Conservation (phyloP, 208 protist genomes). For the Crithidia mellificae region DNA sequence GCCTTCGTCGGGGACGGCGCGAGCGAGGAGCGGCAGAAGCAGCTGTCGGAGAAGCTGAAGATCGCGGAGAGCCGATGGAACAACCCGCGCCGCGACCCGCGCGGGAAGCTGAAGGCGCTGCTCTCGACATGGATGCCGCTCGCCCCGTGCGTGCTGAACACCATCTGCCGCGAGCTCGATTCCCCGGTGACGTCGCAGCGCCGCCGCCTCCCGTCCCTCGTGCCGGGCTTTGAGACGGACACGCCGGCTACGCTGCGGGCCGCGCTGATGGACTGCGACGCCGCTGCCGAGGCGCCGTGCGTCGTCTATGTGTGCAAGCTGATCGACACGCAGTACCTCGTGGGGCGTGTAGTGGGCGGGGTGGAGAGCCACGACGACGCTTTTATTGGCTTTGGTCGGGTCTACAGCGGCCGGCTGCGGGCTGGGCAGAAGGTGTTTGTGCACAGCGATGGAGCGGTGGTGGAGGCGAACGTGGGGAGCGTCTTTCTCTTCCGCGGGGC, state of each 20-base stretch:
- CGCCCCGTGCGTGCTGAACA: constrained; percentile 85
- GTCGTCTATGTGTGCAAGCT: constrained; percentile 87
- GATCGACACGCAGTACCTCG: constrained; percentile 86
- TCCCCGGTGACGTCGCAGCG: constrained; percentile 88
- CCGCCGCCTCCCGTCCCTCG: constrained; percentile 62
- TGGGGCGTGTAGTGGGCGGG: constrained; percentile 50
- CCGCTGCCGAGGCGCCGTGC: constrained; percentile 64
- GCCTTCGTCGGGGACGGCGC: constrained; percentile 69
- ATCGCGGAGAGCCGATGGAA: constrained; percentile 77
- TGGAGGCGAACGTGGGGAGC: constrained; percentile 56
- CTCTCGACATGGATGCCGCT: constrained; percentile 95
- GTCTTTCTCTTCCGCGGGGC: constrained; percentile 95
- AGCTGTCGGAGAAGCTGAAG: constrained; percentile 66
- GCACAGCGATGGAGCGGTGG: constrained; percentile 62
- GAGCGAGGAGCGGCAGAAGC: constrained; percentile 78
- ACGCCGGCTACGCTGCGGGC: constrained; percentile 37
- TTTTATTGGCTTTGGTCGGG: constrained; percentile 96
- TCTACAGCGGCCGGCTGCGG: constrained; percentile 95
- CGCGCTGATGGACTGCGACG: constrained; percentile 64
- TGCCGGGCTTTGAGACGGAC: constrained; percentile 59
- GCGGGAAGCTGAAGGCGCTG: constrained; percentile 81
- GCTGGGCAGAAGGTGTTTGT: constrained; percentile 89
- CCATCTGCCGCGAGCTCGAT: constrained; percentile 85
- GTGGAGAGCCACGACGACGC: constrained; percentile 64
- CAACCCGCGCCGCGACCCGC: constrained; percentile 62